phyloP scores from a whole-genome alignment of 345 rosid species.

The Syzygium oleosum region DNA sequence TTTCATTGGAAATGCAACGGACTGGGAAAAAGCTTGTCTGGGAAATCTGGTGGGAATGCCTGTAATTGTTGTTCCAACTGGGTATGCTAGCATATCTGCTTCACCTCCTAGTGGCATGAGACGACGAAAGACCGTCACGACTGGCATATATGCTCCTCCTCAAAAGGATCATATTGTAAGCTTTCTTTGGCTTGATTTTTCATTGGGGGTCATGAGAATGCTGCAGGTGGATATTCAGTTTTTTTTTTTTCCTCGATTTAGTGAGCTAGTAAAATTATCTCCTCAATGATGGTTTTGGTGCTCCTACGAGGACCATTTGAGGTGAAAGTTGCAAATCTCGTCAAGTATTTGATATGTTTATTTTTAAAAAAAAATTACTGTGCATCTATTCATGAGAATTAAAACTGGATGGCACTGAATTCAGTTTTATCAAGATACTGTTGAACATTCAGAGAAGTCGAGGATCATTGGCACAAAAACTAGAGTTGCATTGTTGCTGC shows the following conservation, averaged over 20 bases:
- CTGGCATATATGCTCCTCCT: slow-evolving; percentile 82
- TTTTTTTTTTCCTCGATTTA: neutral
- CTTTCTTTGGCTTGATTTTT: slow-evolving; percentile 9
- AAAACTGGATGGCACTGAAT: neutral
- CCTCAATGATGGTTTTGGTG: neutral
- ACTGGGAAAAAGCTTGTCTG: slow-evolving; percentile 82
- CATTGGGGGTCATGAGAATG: neutral
- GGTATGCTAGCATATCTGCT: slow-evolving; percentile 38
- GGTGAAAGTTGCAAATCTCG: neutral
- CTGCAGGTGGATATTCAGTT: neutral
- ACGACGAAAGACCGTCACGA: slow-evolving; percentile 46
- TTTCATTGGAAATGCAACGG: slow-evolving; percentile 76
- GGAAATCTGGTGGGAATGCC: slow-evolving; percentile 91
- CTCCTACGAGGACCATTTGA: neutral
- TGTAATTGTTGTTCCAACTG: slow-evolving; percentile 60
- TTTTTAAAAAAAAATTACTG: neutral
- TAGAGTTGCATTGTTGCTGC: neutral
- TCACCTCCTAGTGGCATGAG: slow-evolving; percentile 45
- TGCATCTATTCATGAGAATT: neutral
- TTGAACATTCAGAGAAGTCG: neutral
- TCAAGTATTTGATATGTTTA: neutral
- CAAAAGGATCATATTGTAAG: slow-evolving; percentile 75
- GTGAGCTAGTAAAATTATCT: neutral
- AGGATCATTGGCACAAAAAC: neutral
- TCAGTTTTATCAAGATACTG: neutral